A percentile compares a stretch with the other conserved stretches of the same genome.
These are phyloP conservation scores for Penicillium palitans DNA, from an alignment of 2,329 filamentous ascomycete species.

Conservation along the genomic window DNA sequence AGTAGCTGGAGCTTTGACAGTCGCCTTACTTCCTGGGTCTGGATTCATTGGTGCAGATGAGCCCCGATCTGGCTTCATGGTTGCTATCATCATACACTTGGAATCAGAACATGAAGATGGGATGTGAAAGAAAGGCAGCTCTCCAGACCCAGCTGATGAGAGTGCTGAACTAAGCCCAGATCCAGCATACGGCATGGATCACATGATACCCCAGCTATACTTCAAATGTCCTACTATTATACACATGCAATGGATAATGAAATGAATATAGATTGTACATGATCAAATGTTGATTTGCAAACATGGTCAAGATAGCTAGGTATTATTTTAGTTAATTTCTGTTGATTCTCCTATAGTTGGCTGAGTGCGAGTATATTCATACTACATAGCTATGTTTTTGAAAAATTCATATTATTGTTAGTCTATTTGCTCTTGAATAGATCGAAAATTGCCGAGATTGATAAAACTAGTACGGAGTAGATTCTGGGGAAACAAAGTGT, in stretches of 20 bases:
- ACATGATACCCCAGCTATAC: conserved; percentile 2
- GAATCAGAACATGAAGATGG: neutral
- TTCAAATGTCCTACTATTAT: neutral
- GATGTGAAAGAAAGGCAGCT: neutral
- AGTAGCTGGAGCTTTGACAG: neutral
- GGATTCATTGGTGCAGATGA: neutral
- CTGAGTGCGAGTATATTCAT: too few species aligned
- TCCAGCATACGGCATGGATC: neutral
- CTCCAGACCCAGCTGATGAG: neutral
- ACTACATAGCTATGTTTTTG: neutral
- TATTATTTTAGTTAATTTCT: neutral
- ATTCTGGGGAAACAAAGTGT: neutral
- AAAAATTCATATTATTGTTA: too few species aligned
- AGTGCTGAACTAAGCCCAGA: neutral
- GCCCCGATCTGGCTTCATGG: neutral
- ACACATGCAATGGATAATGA: neutral
- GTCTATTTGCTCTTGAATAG: neutral
- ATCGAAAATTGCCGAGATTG: neutral
- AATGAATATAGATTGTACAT: neutral
- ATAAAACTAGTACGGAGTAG: neutral
- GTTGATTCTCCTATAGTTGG: neutral
- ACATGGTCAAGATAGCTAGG: neutral
- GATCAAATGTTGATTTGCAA: neutral
- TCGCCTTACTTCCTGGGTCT: neutral
- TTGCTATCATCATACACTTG: neutral